Evolutionary conservation across 257 asterid genomes (phyloP), one percentile per base, ranked within the genome.

Genomic region (Fraxinus anomala): DNA sequence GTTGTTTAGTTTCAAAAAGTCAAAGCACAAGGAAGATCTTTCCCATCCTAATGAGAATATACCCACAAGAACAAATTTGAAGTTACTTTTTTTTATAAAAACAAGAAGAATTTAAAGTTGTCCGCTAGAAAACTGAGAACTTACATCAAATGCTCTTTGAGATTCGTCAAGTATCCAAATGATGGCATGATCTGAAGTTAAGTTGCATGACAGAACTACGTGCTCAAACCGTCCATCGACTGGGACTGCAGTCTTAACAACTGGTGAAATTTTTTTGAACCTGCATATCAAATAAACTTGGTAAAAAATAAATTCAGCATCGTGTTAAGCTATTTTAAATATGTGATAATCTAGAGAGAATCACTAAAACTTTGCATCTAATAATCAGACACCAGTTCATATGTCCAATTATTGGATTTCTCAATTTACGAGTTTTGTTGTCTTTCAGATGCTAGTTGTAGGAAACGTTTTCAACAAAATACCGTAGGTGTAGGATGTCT

Each of bases 211-310:
- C 34, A 96, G 92, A 75, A 93, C 99, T 14, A 96, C 89, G 91
- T 92, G 99, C 85, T 96, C 99, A 79, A 93, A 96, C 79, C 99
- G 88, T 44, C 99, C 99, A 54, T 96, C 99, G 76, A 96, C 99
- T 2, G 97, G 99, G 78, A 96, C 95, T 2, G 99, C 97, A 63
- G 99, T 96, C 85, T 86, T 89, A 66, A 96, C 97, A 34, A 83
- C 85, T 7, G 98, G 97, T 17, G 86, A 31, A 33, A 92, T 89
- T 77, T 82, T 88, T 76, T 91, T 92, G 75, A 84, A 94, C 81
- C 99, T 95, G 86, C 87, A 83, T 36, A 79, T 65, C 36, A 68
- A 77, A 68, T 44, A 31, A 68, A 81, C 6, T 69, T 68, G 24
- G 19, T 40, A 68, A 70, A 66, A 67, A 42, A 11, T 10, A 40